Base-by-base conservation (phyloP, 2,329 filamentous ascomycete species). In the Chrysosporium keratinophilum region DNA sequence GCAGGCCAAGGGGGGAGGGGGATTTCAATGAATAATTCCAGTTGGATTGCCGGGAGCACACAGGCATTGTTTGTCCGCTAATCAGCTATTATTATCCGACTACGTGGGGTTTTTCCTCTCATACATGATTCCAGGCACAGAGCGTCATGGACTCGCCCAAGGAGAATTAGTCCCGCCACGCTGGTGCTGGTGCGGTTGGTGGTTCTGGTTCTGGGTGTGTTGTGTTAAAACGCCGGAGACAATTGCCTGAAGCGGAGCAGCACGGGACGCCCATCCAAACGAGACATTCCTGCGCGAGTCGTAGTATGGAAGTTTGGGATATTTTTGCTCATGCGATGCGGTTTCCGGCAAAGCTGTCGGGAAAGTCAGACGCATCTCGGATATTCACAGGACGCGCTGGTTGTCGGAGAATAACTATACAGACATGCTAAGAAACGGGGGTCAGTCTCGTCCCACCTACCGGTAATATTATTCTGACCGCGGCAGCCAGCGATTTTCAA, bases 151-250 rank as follows among this genome's bases (percentile, higher is more conserved):
- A 14, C 34, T 39, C 17, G 45, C 2, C 34, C 33, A 48, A 48
- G 33, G 45, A 48, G 45, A 48, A 39, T 48, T 48, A 23, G 34
- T 39, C n/a, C 45, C 45, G 45, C 45, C 9, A 39, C 10, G 45
- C 15, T 48, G 45, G 45, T 39, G 45, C 34, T 39, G n/a, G 35
- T 37, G 10, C 10, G 45, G 39, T 33, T 37, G 45, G 15, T 48
- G 23, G 23, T 28, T 31, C 15, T 48, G 45, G 33, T 39, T 31
- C 34, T 39, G 11, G 35, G 3, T 37, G 17, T 33, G 17, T 33
- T 20, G 45, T 37, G 37, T 48, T 48, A 39, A 48, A 48, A 48
- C 45, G 45, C 45, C 45, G 45, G 37, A 23, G 45, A 39, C 4
- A 12, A 39, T 39, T 12, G 35, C 35, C 39, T 17, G n/a, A 43